phyloP scores from a whole-genome alignment of 2,329 filamentous ascomycete genomes.

The Colletotrichum cordylinicola region DNA sequence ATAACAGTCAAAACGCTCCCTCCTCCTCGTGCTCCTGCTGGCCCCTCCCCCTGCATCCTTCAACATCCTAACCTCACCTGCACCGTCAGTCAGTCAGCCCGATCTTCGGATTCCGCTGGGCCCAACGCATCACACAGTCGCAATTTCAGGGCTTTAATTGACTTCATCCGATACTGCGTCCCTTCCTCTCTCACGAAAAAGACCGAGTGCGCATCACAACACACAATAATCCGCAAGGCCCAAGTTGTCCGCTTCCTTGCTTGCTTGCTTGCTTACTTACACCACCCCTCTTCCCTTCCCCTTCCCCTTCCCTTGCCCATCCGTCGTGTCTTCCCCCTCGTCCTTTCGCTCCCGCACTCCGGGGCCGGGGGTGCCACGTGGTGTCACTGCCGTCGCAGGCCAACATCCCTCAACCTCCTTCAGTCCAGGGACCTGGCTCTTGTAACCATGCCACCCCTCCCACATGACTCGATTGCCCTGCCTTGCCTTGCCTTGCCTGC shows the following conservation, averaged over 20 bases:
- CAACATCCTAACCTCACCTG: neutral
- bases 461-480: neutral
- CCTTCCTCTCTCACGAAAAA: neutral
- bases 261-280: neutral
- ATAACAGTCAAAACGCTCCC: neutral
- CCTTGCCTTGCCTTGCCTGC: neutral
- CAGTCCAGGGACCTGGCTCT: neutral
- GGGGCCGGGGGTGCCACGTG: slow-evolving; percentile 7
- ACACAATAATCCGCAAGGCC: neutral
- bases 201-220: neutral
- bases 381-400: neutral
- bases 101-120: neutral
- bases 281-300: neutral
- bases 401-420: neutral
- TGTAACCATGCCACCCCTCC: neutral
- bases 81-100: neutral
- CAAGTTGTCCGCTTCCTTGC: neutral
- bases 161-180: neutral
- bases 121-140: neutral
- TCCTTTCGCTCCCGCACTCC: neutral
- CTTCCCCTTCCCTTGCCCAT: neutral
- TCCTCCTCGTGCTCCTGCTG: neutral
- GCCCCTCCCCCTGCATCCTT: neutral
- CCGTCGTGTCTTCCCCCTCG: neutral
- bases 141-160: neutral